Percentiles rank a stretch among this genome's conserved stretches.
Evolutionary conservation across 2,329 filamentous ascomycete genomes (phyloP).

Genomic region (Rhynchosporium agropyri): DNA sequence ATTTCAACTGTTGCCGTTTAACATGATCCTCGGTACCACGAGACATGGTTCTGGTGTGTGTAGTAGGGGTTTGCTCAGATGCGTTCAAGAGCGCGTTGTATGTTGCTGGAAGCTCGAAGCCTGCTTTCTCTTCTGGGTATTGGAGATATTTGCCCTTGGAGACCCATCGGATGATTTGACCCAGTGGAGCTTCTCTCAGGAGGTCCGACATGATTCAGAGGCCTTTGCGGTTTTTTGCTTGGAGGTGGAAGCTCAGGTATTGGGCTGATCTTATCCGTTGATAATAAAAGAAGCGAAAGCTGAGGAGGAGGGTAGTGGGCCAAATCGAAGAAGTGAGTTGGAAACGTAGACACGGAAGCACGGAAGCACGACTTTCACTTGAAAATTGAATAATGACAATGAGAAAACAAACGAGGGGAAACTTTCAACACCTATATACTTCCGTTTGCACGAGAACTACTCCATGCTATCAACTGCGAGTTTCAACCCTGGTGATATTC

Average conservation of each 20-base stretch:
- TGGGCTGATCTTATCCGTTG: neutral
- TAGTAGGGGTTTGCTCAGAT: constrained; percentile 19
- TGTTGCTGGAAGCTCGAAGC: constrained; percentile 53
- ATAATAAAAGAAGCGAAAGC: neutral
- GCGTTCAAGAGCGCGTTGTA: constrained; percentile 44
- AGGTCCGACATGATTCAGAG: constrained; percentile 37
- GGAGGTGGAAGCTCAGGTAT: neutral
- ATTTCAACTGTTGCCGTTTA: constrained; percentile 29
- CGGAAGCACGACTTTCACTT: neutral
- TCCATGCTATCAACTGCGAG: neutral
- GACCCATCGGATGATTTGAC: constrained; percentile 58
- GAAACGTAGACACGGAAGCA: neutral
- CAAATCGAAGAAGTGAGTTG: neutral
- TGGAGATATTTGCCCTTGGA: constrained; percentile 56
- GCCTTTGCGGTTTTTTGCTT: neutral
- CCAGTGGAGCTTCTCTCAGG: constrained; percentile 59
- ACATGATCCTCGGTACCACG: constrained; percentile 16
- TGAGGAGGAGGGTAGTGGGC: neutral
- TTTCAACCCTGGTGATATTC: neutral
- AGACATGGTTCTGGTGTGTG: constrained; percentile 7
- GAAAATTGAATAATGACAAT: neutral
- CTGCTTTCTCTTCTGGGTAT: constrained; percentile 62
- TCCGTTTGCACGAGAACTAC: neutral
- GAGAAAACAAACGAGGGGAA: constrained; percentile 1
- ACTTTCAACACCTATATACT: constrained; percentile 8